Evolutionary conservation across 805 yeast genomes (phyloP).

Genomic region (Pichia cabralensis): DNA sequence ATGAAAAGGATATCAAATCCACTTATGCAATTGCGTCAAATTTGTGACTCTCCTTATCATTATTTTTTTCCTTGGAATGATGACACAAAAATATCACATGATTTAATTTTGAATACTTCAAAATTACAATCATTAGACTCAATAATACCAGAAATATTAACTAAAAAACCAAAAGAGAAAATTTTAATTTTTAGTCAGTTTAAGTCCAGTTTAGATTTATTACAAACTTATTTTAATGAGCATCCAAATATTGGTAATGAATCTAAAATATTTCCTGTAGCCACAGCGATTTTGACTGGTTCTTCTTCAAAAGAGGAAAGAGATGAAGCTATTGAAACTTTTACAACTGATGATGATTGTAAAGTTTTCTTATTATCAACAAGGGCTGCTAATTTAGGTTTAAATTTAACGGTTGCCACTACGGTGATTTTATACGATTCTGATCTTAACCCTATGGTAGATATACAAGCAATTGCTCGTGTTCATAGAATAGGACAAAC

Average conservation of each 20-base stretch:
- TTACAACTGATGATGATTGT: constrained; percentile 28
- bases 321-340: constrained; percentile 48
- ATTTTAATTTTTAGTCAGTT: constrained; percentile 83
- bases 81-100: constrained; percentile 24
- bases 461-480: constrained; percentile 91
- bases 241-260: constrained; percentile 8
- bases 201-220: constrained; percentile 73
- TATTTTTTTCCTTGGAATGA: constrained; percentile 72
- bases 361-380: constrained; percentile 73
- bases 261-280: constrained; percentile 23
- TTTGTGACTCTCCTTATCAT: constrained; percentile 79
- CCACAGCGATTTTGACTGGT: constrained; percentile 43
- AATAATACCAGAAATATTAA: constrained; percentile 41
- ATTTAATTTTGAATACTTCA: constrained; percentile 49
- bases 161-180: constrained; percentile 26
- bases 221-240: constrained; percentile 60
- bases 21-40: constrained; percentile 75
- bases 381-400: constrained; percentile 91
- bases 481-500: constrained; percentile 90
- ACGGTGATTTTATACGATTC: constrained; percentile 84
- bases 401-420: constrained; percentile 79
- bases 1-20: constrained; percentile 51
- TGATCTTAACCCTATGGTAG: constrained; percentile 98
- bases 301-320: constrained; percentile 56
- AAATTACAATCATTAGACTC: constrained; percentile 65